phyloP scores from a whole-genome alignment of 2,329 filamentous ascomycete species.

The Diaporthe sp. region DNA sequence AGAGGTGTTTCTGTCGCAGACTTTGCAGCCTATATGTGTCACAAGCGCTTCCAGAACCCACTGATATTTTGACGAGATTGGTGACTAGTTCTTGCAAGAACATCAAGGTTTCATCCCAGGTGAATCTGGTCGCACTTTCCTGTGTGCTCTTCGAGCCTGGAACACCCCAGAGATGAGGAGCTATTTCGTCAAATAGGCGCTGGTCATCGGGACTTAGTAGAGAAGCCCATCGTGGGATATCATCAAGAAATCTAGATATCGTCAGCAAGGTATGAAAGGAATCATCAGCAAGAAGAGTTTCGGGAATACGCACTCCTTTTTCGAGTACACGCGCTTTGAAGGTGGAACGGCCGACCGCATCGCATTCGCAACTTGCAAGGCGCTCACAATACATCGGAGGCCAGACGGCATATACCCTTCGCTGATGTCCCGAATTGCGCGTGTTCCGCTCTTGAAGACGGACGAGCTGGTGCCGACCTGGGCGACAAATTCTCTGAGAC shows the following conservation, averaged over 20 bases:
- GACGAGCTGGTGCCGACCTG: neutral
- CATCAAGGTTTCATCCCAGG: no score
- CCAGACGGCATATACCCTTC: neutral
- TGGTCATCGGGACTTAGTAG: neutral
- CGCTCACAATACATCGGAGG: neutral
- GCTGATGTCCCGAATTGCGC: neutral
- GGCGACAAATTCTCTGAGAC: neutral
- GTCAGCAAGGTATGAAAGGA: fast-evolving
- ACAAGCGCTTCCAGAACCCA: no score
- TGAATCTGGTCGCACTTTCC: no score
- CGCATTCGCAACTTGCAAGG: conserved; percentile 3
- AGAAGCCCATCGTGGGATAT: neutral
- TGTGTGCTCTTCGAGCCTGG: no score
- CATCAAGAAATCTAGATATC: neutral
- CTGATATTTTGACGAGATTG: no score
- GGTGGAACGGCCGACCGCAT: neutral
- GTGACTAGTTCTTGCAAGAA: no score
- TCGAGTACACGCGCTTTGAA: neutral
- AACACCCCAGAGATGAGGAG: neutral
- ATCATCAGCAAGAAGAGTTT: no score
- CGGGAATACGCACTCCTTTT: no score
- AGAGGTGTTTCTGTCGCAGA: neutral
- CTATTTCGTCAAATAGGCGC: neutral
- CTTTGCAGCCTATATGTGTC: neutral
- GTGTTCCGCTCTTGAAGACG: neutral